Conservation (phyloP, 345 rosid species). For the Rhizophora apiculata region DNA sequence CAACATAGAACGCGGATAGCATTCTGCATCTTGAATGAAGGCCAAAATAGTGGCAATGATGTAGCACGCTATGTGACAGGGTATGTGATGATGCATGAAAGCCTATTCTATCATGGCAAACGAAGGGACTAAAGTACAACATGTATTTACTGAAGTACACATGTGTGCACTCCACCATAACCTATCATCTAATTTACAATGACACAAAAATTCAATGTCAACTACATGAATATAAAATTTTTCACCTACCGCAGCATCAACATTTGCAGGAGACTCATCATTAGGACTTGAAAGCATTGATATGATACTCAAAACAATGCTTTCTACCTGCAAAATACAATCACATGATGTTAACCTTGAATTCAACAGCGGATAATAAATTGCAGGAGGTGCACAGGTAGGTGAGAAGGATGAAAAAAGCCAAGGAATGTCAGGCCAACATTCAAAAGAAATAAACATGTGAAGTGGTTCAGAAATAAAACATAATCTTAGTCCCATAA, state of each 20-base stretch:
- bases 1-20: no score
- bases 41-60: no score
- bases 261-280: conserved; percentile 89
- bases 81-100: no score
- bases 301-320: conserved; percentile 80
- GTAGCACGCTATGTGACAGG: no score
- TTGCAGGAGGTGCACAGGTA: neutral
- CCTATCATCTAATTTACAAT: neutral
- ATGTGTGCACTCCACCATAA: neutral
- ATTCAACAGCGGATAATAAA: neutral
- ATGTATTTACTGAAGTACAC: no score
- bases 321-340: conserved; percentile 59
- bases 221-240: neutral
- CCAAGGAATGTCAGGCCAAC: neutral
- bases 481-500: neutral
- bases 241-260: conserved; percentile 80
- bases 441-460: neutral
- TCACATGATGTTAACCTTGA: neutral
- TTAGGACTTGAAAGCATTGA: conserved; percentile 91
- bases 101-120: no score
- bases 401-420: neutral
- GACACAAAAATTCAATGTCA: neutral
- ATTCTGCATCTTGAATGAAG: no score
- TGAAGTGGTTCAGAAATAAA: neutral
- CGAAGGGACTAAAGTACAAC: no score